Conservation (phyloP, 116 monocot species). For the Phalaenopsis hybrid region DNA sequence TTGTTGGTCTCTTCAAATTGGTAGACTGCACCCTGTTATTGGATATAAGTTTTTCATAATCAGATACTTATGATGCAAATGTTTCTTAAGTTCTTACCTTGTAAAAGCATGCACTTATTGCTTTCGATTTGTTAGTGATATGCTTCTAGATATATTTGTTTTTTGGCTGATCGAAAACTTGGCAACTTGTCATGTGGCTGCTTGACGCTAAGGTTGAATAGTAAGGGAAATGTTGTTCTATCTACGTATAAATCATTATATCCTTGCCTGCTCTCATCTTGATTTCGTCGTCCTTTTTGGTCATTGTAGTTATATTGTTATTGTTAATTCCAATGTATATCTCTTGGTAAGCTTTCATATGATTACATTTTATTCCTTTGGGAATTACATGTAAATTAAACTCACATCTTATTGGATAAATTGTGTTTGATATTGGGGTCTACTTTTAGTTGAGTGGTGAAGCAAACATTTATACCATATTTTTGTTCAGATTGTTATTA, state of each 20-base stretch:
- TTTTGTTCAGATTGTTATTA: background rate
- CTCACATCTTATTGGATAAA: background rate
- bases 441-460: background rate
- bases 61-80: background rate
- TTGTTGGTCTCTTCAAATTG: background rate
- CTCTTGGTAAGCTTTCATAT: background rate
- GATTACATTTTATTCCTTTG: background rate
- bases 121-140: background rate
- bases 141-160: background rate
- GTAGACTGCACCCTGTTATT: background rate
- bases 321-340: background rate
- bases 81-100: background rate
- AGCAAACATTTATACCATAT: background rate
- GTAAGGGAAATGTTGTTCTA: background rate
- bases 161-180: background rate
- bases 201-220: background rate
- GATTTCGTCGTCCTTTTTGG: background rate
- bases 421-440: background rate
- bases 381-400: background rate
- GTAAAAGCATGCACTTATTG: background rate
- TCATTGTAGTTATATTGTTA: background rate
- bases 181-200: background rate
- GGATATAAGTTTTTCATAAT: conserved; percentile 2
- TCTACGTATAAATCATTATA: background rate
- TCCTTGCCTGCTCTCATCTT: background rate